Conservation (phyloP, 2,329 filamentous ascomycete genomes). For the Colletotrichum abscissum region DNA sequence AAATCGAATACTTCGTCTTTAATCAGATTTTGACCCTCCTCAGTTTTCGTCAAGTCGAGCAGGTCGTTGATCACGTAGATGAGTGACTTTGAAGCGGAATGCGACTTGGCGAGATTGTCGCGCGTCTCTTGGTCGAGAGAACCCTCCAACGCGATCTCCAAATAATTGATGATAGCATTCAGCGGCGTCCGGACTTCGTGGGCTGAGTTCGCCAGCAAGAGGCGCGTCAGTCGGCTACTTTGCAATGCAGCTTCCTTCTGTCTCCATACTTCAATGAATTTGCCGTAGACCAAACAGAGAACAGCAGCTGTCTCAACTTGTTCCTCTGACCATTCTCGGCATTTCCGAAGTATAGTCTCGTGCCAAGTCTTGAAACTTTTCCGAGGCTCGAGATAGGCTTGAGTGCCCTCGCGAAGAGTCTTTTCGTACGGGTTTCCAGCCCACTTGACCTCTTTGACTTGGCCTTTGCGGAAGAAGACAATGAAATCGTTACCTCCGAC, state of each 20-base stretch:
- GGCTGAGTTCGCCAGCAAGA: constrained; percentile 87
- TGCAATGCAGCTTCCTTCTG: constrained; percentile 89
- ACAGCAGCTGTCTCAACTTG: constrained; percentile 91
- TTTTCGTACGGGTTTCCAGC: constrained; percentile 90
- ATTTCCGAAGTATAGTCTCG: constrained; percentile 84
- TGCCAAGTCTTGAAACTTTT: constrained; percentile 85
- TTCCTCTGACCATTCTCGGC: constrained; percentile 88
- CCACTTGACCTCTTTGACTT: constrained; percentile 83
- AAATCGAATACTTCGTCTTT: constrained; percentile 87
- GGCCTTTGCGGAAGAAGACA: constrained; percentile 86
- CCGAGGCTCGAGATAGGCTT: constrained; percentile 80
- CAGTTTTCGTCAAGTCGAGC: constrained; percentile 87
- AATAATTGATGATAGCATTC: constrained; percentile 94
- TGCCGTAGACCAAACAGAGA: constrained; percentile 86
- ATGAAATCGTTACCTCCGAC: constrained; percentile 85
- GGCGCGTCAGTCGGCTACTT: constrained; percentile 80
- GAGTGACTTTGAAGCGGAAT: constrained; percentile 90
- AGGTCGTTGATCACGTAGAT: constrained; percentile 96
- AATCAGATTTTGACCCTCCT: constrained; percentile 81
- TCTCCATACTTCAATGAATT: constrained; percentile 92
- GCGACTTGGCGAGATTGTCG: constrained; percentile 85
- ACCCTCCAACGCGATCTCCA: constrained; percentile 90
- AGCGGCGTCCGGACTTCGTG: constrained; percentile 92
- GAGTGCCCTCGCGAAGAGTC: constrained; percentile 76
- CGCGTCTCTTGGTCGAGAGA: constrained; percentile 82